A percentile compares a stretch with the other conserved stretches of the same genome.
Evolutionary conservation across 176 grass and related monocot genomes (phyloP).

Genomic region (Pontederia paniculata): DNA sequence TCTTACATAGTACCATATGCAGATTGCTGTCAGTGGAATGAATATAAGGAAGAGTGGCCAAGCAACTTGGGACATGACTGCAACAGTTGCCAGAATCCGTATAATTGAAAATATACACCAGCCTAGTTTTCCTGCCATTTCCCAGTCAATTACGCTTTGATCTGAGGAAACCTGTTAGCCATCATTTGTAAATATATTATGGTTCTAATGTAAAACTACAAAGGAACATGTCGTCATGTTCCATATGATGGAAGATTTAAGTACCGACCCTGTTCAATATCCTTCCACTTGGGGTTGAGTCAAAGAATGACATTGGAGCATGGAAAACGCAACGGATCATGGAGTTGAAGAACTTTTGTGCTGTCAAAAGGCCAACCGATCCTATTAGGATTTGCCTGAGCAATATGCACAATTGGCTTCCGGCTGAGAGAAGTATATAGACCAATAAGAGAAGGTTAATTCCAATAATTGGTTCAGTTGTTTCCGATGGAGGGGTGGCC

Average conservation of each 20-base stretch:
- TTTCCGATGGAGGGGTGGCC: slow-evolving; percentile 55
- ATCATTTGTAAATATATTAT: slow-evolving; percentile 3
- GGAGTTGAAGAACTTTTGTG: slow-evolving; percentile 71
- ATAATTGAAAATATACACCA: slow-evolving; percentile 71
- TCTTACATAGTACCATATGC: slow-evolving; percentile 70
- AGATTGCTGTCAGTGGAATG: slow-evolving; percentile 67
- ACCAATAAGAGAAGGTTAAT: slow-evolving; percentile 52
- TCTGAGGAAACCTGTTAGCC: slow-evolving; percentile 63
- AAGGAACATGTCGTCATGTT: neutral
- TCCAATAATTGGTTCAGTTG: slow-evolving; percentile 35
- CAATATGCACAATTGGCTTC: slow-evolving; percentile 56
- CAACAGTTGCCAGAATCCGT: slow-evolving; percentile 81
- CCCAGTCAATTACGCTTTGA: slow-evolving; percentile 79
- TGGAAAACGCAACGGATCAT: slow-evolving; percentile 71
- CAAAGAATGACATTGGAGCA: slow-evolving; percentile 98
- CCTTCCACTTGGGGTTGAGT: slow-evolving; percentile 88
- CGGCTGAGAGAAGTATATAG: slow-evolving; percentile 55
- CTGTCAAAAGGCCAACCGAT: slow-evolving; percentile 45
- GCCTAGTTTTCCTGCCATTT: slow-evolving; percentile 65
- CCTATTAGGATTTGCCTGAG: slow-evolving; percentile 44
- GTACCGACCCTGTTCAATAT: slow-evolving; percentile 83
- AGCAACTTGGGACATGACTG: slow-evolving; percentile 91
- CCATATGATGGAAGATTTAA: slow-evolving; percentile 12
- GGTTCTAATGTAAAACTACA: neutral
- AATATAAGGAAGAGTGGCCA: slow-evolving; percentile 95